These are phyloP conservation scores for Chamaenerion angustifolium DNA, from an alignment of 345 rosid genomes.

Conservation along the genomic window DNA sequence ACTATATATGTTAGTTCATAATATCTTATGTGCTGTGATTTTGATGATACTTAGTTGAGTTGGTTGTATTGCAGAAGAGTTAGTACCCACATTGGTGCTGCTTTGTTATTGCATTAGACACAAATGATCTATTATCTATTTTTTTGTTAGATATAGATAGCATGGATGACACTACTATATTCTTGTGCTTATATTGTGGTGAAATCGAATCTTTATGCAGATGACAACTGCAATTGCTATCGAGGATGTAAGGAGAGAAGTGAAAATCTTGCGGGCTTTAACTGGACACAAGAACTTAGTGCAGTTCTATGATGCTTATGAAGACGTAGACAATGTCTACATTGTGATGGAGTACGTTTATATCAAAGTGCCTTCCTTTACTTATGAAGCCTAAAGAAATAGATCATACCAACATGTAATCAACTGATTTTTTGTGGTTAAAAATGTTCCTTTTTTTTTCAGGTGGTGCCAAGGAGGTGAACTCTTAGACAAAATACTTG, in stretches of 20 bases:
- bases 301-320: constrained; percentile 80
- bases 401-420: no score
- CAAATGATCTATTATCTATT: no score
- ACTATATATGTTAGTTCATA: no score
- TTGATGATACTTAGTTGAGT: no score
- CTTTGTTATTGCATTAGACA: no score
- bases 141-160: no score
- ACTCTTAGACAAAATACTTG: constrained; percentile 73
- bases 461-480: constrained; percentile 96
- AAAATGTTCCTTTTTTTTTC: neutral
- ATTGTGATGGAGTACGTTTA: constrained; percentile 39
- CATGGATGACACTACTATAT: no score
- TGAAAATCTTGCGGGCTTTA: constrained; percentile 68
- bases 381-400: no score
- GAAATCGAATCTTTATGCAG: constrained; percentile 17
- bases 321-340: constrained; percentile 76
- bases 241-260: constrained; percentile 98
- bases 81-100: no score
- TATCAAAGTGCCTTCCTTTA: neutral
- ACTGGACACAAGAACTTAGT: constrained; percentile 72
- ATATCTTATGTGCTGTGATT: no score
- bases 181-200: neutral
- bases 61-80: no score
- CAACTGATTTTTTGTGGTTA: neutral
- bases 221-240: constrained; percentile 95